phyloP scores from a whole-genome alignment of 768 basidiomycete genomes.

The Postia placenta region DNA sequence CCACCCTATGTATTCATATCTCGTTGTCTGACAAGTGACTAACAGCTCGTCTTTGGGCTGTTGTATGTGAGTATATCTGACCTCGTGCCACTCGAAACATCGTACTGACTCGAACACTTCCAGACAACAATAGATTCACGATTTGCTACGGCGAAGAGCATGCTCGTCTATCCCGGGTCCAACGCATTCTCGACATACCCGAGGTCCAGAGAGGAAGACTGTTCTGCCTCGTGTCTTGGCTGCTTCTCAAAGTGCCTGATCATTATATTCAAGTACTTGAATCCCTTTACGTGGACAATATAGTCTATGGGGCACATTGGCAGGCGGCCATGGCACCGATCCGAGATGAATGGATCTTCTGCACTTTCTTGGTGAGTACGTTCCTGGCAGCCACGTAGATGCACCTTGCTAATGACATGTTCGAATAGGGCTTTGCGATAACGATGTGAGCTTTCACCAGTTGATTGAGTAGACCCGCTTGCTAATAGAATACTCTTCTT shows the following conservation, averaged over 20 bases:
- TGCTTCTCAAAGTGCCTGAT: constrained; percentile 42
- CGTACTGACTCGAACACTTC: too few species aligned
- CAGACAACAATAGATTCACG: constrained; percentile 45
- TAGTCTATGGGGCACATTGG: constrained; percentile 53
- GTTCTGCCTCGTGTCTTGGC: constrained; percentile 27
- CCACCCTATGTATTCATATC: not conserved
- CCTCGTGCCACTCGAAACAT: too few species aligned
- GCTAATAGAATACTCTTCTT: not conserved
- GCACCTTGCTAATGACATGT: not conserved
- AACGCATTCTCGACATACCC: constrained; percentile 38
- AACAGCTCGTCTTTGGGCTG: constrained; percentile 19
- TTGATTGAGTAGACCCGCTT: not conserved
- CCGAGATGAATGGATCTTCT: constrained; percentile 45
- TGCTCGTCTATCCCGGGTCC: constrained; percentile 48
- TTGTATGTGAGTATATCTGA: constrained; percentile 13
- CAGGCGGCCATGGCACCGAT: constrained; percentile 37
- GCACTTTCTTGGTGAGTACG: constrained; percentile 33
- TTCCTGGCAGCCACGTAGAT: not conserved
- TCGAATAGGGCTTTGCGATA: constrained; percentile 15
- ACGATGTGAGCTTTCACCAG: constrained; percentile 15
- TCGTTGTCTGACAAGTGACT: too few species aligned
- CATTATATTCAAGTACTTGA: constrained; percentile 38
- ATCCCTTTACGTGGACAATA: constrained; percentile 46
- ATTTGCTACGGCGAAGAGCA: constrained; percentile 47
- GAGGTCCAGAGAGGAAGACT: constrained; percentile 26